Conservation (phyloP, 2,329 filamentous ascomycete species). For the Sphaerulina populicola region DNA sequence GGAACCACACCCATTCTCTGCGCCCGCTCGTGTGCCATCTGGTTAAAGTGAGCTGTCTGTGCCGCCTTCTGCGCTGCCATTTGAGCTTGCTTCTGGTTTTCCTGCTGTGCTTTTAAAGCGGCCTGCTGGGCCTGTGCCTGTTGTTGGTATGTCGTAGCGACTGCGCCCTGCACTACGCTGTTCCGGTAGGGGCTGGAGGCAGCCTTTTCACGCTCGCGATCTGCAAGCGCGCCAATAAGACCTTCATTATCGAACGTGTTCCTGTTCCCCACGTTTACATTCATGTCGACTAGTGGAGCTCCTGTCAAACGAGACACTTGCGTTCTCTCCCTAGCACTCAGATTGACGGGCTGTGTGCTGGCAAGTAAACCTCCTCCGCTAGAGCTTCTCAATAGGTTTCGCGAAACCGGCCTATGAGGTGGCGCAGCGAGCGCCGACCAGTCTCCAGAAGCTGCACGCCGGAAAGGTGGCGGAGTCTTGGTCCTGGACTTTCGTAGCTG, state of each 20-base stretch:
- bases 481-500: constrained; percentile 23
- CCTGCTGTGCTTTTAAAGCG: constrained; percentile 35
- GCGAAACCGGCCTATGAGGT: constrained; percentile 27
- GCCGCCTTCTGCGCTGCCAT: constrained; percentile 25
- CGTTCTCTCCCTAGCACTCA: constrained; percentile 84
- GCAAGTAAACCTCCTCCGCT: constrained; percentile 18
- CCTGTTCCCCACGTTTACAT: constrained; percentile 38
- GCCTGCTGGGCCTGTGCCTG: constrained; percentile 35
- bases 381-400: constrained; percentile 4
- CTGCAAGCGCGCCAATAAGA: constrained; percentile 70
- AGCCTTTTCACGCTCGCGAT: constrained; percentile 67
- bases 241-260: constrained; percentile 29
- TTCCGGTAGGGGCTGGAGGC: constrained; percentile 59
- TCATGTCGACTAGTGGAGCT: constrained; percentile 63
- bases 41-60: constrained; percentile 25
- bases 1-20: constrained; percentile 7
- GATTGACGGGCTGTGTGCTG: constrained; percentile 47
- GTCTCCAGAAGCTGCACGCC: constrained; percentile 39
- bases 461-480: constrained; percentile 38
- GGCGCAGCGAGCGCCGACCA: constrained; percentile 36
- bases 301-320: constrained; percentile 77
- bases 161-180: constrained; percentile 63
- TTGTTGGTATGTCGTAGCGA: constrained; percentile 42
- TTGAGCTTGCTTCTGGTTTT: constrained; percentile 20
- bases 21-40: constrained; percentile 15